These are phyloP conservation scores for Aspergillus sp. DNA, from an alignment of 2,329 filamentous ascomycete species.

Conservation along the genomic window DNA sequence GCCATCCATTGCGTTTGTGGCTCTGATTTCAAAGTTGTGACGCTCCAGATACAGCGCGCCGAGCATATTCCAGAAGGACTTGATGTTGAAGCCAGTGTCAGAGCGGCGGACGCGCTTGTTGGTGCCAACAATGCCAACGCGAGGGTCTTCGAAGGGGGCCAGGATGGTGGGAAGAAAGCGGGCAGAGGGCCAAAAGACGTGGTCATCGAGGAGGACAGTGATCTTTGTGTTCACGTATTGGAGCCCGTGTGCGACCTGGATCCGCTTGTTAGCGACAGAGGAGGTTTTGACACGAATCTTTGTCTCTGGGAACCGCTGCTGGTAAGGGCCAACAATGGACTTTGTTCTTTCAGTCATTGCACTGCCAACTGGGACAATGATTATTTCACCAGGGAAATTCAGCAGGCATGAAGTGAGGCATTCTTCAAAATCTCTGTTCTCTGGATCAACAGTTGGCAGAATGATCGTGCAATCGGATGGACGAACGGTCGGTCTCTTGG, in stretches of 20 bases:
- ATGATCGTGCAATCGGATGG: constrained; percentile 51
- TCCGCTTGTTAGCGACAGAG: constrained; percentile 48
- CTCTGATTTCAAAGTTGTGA: constrained; percentile 62
- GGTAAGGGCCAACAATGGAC: constrained; percentile 2
- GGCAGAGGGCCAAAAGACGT: constrained; percentile 50
- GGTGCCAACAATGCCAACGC: constrained; percentile 57
- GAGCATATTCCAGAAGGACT: constrained; percentile 54
- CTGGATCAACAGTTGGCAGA: constrained; percentile 53
- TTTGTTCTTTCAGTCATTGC: constrained; percentile 12
- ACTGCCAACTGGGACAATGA: constrained; percentile 50
- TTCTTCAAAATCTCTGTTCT: constrained; percentile 41
- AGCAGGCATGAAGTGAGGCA: constrained; percentile 43
- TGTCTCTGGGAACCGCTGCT: neutral
- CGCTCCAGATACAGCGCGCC: constrained; percentile 61
- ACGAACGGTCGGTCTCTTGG: constrained; percentile 30
- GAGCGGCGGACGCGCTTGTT: constrained; percentile 54
- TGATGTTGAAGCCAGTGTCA: constrained; percentile 12
- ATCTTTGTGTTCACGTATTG: constrained; percentile 41
- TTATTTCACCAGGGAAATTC: constrained; percentile 40
- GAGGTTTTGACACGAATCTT: constrained; percentile 30
- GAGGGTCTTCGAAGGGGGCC: constrained; percentile 44
- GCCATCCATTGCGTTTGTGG: constrained; percentile 58
- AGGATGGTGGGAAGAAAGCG: constrained; percentile 46
- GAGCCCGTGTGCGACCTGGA: constrained; percentile 48
- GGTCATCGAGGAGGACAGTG: constrained; percentile 53